These are phyloP conservation scores for Aspergillus hiratsukae DNA, from an alignment of 2,329 filamentous ascomycete genomes.

Conservation along the genomic window DNA sequence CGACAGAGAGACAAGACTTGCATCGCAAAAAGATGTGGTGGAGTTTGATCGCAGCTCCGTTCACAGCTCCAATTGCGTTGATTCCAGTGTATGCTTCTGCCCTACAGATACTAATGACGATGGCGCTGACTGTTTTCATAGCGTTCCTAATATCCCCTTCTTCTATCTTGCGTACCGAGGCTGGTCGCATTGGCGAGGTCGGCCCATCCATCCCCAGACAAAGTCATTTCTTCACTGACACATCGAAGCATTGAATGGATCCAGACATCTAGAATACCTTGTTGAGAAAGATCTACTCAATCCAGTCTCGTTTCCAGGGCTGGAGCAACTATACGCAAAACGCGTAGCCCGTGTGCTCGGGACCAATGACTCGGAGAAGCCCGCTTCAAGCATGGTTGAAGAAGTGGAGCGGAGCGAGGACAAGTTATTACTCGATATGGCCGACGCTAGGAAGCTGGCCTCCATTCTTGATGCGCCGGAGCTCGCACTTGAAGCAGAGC, in stretches of 20 bases:
- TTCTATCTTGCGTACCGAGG: constrained; percentile 89
- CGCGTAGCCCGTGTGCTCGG: constrained; percentile 32
- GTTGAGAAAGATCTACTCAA: constrained; percentile 67
- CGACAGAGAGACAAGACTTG: constrained; percentile 72
- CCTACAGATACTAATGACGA: constrained; percentile 3
- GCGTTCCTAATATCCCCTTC: constrained; percentile 90
- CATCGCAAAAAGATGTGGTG: constrained; percentile 74
- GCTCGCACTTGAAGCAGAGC: constrained; percentile 66
- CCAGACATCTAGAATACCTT: constrained; percentile 78
- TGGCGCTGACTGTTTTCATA: constrained; percentile 32
- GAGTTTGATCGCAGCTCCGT: constrained; percentile 77
- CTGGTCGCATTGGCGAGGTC: constrained; percentile 80
- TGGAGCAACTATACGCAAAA: constrained; percentile 69
- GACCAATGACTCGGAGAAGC: constrained; percentile 23
- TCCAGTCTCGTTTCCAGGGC: constrained; percentile 59
- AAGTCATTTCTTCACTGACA: constrained; percentile 15
- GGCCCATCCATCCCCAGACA: constrained; percentile 17
- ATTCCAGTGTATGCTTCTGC: constrained; percentile 65
- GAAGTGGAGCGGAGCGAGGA: constrained; percentile 41
- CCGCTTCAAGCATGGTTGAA: constrained; percentile 27
- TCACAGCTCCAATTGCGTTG: constrained; percentile 75
- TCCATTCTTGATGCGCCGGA: constrained; percentile 63
- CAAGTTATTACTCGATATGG: constrained; percentile 40
- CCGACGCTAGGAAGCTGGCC: constrained; percentile 55
- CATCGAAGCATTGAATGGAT: constrained; percentile 66